Percentiles rank a stretch among this genome's conserved stretches.
phyloP scores from a whole-genome alignment of 495 filamentous ascomycete genomes.

The Trichoderma virens region DNA sequence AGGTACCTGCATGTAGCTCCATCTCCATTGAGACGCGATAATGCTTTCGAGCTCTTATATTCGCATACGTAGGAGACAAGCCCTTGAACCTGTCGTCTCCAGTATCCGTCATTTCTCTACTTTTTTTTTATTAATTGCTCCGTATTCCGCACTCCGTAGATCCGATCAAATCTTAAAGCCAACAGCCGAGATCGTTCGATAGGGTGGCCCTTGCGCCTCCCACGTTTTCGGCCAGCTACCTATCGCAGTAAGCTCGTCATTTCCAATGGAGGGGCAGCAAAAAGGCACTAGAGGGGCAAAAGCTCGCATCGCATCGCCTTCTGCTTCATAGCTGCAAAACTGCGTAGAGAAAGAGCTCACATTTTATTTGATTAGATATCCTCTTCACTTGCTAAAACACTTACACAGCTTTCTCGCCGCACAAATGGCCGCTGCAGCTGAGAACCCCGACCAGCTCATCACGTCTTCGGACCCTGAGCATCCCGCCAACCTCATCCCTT shows the following conservation, averaged over 20 bases:
- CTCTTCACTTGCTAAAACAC: no score
- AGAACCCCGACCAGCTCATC: slow-evolving; percentile 70
- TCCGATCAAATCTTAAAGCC: not conserved
- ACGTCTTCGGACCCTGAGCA: slow-evolving; percentile 65
- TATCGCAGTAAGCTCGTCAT: not conserved
- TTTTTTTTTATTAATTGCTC: no score
- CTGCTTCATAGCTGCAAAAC: no score
- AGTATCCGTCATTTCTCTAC: no score
- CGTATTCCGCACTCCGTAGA: not conserved
- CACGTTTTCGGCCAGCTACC: not conserved
- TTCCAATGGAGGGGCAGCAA: not conserved
- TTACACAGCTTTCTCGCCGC: not conserved
- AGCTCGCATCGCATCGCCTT: no score
- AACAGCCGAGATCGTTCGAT: not conserved
- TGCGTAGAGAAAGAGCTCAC: not conserved
- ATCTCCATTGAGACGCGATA: no score
- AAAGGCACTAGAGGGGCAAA: not conserved
- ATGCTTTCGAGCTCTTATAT: no score
- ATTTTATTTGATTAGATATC: no score
- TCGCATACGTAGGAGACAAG: no score
- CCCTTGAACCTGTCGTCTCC: no score
- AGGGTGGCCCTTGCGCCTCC: not conserved
- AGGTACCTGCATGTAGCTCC: no score
- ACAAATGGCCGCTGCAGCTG: slow-evolving; percentile 9
- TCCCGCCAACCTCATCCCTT: slow-evolving; percentile 88